Conservation (phyloP, 371 early-diverging fungal genomes). For the Saksenaea oblongispora region DNA sequence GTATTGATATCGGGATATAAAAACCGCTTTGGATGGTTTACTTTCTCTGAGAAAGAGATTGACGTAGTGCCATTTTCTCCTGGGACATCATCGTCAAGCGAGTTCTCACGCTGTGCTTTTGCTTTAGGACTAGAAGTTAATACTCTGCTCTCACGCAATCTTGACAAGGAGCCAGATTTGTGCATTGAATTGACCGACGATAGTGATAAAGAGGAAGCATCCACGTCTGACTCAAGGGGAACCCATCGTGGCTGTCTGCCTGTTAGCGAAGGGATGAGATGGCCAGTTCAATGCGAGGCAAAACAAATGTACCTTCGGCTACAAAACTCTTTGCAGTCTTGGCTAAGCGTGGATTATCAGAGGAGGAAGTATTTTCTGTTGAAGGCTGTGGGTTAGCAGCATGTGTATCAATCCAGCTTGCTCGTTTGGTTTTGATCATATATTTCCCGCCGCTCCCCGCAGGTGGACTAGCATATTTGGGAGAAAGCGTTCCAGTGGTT, state of each 20-base stretch:
- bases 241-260: not conserved
- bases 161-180: conserved; percentile 36
- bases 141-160: conserved; percentile 23
- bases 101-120: not conserved
- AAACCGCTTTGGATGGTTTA: not conserved
- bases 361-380: conserved; percentile 11
- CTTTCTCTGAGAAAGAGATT: conserved; percentile 1
- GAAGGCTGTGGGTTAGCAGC: conserved; percentile 25
- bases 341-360: not conserved
- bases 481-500: conserved; percentile 10
- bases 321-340: not conserved
- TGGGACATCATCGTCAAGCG: not conserved
- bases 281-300: not conserved
- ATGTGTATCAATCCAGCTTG: conserved; percentile 41
- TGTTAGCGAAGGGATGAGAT: not conserved
- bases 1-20: not conserved
- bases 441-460: conserved; percentile 42
- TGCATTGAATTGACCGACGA: conserved; percentile 6
- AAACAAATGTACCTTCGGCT: not conserved
- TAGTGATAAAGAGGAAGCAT: not conserved
- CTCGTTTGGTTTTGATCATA: conserved; percentile 39
- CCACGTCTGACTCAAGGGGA: not conserved
- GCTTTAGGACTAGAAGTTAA: not conserved
- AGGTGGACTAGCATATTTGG: conserved; percentile 36
- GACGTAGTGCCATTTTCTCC: not conserved